These are phyloP conservation scores for Spergularia azorica DNA, from an alignment of 179 eudicot species.

Conservation along the genomic window DNA sequence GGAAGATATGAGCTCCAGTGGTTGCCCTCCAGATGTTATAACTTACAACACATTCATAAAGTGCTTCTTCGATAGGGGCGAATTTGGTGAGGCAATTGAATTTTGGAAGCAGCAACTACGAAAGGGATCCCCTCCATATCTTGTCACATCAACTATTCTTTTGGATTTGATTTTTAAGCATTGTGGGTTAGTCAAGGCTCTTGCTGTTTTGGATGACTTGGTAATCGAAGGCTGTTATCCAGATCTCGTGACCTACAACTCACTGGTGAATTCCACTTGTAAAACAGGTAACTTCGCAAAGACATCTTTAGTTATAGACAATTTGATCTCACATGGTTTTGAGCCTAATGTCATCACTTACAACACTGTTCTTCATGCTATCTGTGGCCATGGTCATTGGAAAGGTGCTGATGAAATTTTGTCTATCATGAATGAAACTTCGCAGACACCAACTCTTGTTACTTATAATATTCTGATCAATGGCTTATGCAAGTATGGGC, in stretches of 20 bases:
- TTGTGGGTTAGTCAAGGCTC: constrained; percentile 57
- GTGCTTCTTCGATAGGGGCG: constrained; percentile 50
- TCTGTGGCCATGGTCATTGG: constrained; percentile 56
- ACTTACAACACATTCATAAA: constrained; percentile 74
- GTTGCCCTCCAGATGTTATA: constrained; percentile 77
- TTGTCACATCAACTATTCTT: constrained; percentile 56
- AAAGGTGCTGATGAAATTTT: constrained; percentile 60
- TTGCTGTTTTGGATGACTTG: constrained; percentile 73
- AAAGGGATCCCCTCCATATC: constrained; percentile 81
- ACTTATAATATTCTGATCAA: constrained; percentile 79
- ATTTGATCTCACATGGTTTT: constrained; percentile 59
- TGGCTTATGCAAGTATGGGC: constrained; percentile 76
- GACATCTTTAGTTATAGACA: constrained; percentile 45
- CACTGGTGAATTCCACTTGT: constrained; percentile 54
- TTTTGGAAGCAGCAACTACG: constrained; percentile 83
- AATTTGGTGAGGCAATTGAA: constrained; percentile 51
- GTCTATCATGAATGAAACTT: constrained; percentile 52
- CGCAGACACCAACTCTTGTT: constrained; percentile 48
- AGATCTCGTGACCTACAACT: constrained; percentile 66
- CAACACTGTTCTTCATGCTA: constrained; percentile 73
- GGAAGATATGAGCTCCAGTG: constrained; percentile 75
- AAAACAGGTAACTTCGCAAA: constrained; percentile 52
- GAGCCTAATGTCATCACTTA: constrained; percentile 69
- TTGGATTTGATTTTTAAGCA: constrained; percentile 57
- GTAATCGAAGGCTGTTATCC: constrained; percentile 78